These are phyloP conservation scores for Afroboletus lepidellus DNA, from an alignment of 1,284 basidiomycete species.

Conservation along the genomic window DNA sequence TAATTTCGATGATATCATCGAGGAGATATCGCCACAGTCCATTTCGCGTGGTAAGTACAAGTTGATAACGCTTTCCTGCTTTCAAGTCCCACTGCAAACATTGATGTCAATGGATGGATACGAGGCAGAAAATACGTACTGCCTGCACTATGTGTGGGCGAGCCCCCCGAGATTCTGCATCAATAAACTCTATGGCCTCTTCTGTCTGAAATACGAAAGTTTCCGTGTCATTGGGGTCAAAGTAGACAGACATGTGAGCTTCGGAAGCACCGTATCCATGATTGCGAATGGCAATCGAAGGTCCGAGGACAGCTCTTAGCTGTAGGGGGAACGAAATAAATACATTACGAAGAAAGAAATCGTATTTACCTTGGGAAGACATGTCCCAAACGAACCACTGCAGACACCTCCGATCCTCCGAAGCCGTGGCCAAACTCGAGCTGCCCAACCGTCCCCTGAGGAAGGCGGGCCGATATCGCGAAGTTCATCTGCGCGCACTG, in stretches of 20 bases:
- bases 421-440: slow-evolving; percentile 14
- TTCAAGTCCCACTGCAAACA: slow-evolving; percentile 15
- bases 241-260: slow-evolving; percentile 9
- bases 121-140: slow-evolving; percentile 1
- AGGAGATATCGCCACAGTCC: slow-evolving; percentile 21
- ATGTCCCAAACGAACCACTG: slow-evolving; percentile 17
- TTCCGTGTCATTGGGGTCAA: slow-evolving; percentile 4
- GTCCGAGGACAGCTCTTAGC: slow-evolving; percentile 10
- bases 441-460: slow-evolving; percentile 15
- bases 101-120: background rate
- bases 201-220: slow-evolving; percentile 10
- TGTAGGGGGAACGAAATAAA: background rate
- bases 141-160: slow-evolving; percentile 8
- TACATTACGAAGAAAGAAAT: background rate
- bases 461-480: slow-evolving; percentile 13
- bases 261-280: slow-evolving; percentile 15
- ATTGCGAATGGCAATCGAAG: slow-evolving; percentile 13
- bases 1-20: slow-evolving; percentile 17
- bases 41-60: slow-evolving; percentile 18
- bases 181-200: slow-evolving; percentile 14
- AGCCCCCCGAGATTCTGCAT: background rate
- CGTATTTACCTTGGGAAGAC: slow-evolving; percentile 10
- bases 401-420: slow-evolving; percentile 7
- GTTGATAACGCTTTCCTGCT: slow-evolving; percentile 11
- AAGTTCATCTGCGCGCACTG: slow-evolving; percentile 13